Base-by-base conservation (phyloP, 208 protist genomes). In the Trypanosoma platydactyli region DNA sequence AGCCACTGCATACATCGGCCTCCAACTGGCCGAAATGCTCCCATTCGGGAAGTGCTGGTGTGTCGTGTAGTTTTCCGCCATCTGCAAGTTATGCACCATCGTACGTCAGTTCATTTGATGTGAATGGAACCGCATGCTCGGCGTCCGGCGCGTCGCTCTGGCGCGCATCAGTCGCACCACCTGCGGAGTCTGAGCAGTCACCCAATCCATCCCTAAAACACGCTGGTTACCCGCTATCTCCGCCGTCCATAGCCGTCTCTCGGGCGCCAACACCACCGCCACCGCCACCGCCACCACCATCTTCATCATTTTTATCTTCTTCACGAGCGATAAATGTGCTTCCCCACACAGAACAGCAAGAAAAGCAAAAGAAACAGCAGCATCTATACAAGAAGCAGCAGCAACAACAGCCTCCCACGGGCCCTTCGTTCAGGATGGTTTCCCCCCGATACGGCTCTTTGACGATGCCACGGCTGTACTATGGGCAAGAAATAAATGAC, bases 201-300 rank as follows among this genome's bases (percentile, higher is more conserved):
- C 59, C 59, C 12, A 46, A 64, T 9, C 0, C 33, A 45, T 18
- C 2, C 35, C 25, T 6, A 54, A 3, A 27, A 7, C 33, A 33
- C 20, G 33, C 5, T 51, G 16, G 29, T 3, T 44, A 29, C 18
- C 18, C 13, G 15, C 45, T 42, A 1, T 55, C 48, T 7, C 59
- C 59, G 20, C 59, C 45, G 13, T 71, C 65, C 5, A 62, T 71
- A 7, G 27, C 33, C 20, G 54, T 62, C 38, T 71, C 65, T 4
- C 58, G 48, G 24, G 40, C 65, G 22, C 50, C 65, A 29, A 55
- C 52, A 20, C 58, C 65, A 24, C 38, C 64, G 6, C 30, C 29
- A 38, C 60, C 40, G 42, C 29, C 16, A 24, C 40, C 25, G 6
- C 29, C 33, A 16, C 30, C 29, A 38, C 60, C 40, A 52, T 35